Evolutionary conservation across 208 protist genomes (phyloP).

Genomic region (Leptomonas seymouri): DNA sequence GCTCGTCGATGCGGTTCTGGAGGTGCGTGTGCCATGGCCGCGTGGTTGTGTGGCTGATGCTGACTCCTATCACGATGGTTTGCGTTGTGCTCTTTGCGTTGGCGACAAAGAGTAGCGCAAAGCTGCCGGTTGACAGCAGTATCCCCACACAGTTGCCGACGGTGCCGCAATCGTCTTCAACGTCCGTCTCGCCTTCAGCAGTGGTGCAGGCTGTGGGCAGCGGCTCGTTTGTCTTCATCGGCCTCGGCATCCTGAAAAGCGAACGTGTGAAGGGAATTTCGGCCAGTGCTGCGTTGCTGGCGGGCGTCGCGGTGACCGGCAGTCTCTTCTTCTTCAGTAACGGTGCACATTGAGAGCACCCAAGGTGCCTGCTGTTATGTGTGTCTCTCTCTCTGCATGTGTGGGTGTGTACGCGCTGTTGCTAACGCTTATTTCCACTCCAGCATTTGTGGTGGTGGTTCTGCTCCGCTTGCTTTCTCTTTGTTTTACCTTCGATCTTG

Average conservation of each 20-base stretch:
- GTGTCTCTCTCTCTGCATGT: too few relatives aligned
- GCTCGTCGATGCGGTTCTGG: conserved; percentile 25
- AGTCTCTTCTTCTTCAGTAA: conserved; percentile 30
- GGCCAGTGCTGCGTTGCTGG: conserved; percentile 35
- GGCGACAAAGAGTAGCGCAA: background rate
- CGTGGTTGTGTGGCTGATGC: conserved; percentile 46
- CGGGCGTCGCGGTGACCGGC: conserved; percentile 42
- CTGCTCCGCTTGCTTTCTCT: background rate
- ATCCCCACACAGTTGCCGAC: background rate
- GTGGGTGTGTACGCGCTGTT: too few relatives aligned
- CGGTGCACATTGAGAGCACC: conserved; percentile 7
- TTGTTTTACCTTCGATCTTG: background rate
- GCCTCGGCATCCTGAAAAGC: conserved; percentile 39
- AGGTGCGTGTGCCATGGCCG: conserved; percentile 21
- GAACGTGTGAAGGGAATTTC: conserved; percentile 54
- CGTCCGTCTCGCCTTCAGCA: conserved; percentile 24
- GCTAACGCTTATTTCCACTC: too few relatives aligned
- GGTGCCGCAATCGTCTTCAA: conserved; percentile 1
- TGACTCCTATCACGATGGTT: conserved; percentile 53
- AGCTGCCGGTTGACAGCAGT: background rate
- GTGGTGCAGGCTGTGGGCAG: conserved; percentile 55
- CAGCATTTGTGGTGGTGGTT: background rate
- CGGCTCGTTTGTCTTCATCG: conserved; percentile 77
- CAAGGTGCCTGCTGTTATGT: too few relatives aligned
- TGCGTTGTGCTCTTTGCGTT: conserved; percentile 14